Evolutionary conservation across 1,284 basidiomycete genomes (phyloP).

Genomic region (Puccinia coronata): DNA sequence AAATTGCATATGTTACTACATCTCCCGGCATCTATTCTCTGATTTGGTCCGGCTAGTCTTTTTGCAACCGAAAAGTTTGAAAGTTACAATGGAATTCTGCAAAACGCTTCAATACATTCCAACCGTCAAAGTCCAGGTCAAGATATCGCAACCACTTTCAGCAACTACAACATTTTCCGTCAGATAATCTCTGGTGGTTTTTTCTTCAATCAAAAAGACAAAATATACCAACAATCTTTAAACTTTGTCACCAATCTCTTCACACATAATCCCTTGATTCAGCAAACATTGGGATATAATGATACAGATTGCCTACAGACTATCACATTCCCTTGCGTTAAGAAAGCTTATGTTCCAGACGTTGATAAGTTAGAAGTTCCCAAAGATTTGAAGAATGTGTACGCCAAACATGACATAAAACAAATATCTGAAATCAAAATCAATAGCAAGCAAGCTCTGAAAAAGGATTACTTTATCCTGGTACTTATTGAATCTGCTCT

Average conservation of each 20-base stretch:
- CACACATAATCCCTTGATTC: neutral
- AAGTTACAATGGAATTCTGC: neutral
- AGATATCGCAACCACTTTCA: slow-evolving; percentile 11
- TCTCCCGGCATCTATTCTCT: slow-evolving; percentile 52
- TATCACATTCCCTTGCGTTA: neutral
- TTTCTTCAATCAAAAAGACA: neutral
- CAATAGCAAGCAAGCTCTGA: neutral
- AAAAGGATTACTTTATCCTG: neutral
- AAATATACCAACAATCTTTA: neutral
- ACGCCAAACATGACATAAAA: neutral
- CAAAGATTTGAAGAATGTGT: neutral
- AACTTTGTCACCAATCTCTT: neutral
- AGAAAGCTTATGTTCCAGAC: neutral
- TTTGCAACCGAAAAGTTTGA: slow-evolving; percentile 19
- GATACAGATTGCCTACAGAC: neutral
- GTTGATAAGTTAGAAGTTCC: neutral
- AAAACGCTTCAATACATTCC: neutral
- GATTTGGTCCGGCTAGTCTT: slow-evolving; percentile 2
- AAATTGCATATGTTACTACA: slow-evolving; percentile 58
- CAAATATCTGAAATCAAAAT: neutral
- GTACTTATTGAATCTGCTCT: neutral
- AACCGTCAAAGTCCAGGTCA: slow-evolving; percentile 14
- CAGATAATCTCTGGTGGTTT: slow-evolving; percentile 59
- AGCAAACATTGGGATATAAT: neutral
- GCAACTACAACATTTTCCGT: slow-evolving; percentile 12